Percentiles rank a stretch among this genome's conserved stretches.
These are phyloP conservation scores for Pseudozyma tsukubaensis DNA, from an alignment of 1,284 basidiomycete species.

Conservation along the genomic window DNA sequence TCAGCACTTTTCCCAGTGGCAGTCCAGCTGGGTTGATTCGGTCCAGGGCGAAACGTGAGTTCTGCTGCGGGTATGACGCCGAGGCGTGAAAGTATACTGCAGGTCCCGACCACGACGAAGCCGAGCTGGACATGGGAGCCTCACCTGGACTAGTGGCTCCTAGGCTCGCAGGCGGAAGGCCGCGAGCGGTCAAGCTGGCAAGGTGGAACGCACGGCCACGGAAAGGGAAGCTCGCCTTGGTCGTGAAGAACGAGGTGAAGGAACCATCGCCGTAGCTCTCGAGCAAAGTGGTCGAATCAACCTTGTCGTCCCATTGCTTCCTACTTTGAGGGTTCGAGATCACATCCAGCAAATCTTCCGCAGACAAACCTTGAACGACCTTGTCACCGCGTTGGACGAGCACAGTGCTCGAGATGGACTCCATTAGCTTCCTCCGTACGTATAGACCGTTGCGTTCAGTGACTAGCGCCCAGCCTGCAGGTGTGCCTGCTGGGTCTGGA, in stretches of 20 bases:
- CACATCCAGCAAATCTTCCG: constrained; percentile 82
- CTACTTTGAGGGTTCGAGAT: constrained; percentile 77
- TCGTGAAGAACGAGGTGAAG: constrained; percentile 70
- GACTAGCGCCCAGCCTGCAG: constrained; percentile 83
- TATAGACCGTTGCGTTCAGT: constrained; percentile 81
- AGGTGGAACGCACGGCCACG: constrained; percentile 87
- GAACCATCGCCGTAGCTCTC: constrained; percentile 85
- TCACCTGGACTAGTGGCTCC: constrained; percentile 30
- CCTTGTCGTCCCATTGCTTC: constrained; percentile 85
- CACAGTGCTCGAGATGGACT: constrained; percentile 82
- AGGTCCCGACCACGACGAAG: constrained; percentile 70
- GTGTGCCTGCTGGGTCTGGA: constrained; percentile 69
- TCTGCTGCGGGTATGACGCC: constrained; percentile 75
- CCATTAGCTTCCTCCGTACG: constrained; percentile 80
- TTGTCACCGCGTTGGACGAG: constrained; percentile 89
- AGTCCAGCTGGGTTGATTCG: constrained; percentile 79
- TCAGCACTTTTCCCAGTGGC: constrained; percentile 82
- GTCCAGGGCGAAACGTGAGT: constrained; percentile 78
- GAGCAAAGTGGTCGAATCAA: constrained; percentile 78
- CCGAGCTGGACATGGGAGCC: constrained; percentile 56
- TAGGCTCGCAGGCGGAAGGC: constrained; percentile 32
- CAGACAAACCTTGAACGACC: constrained; percentile 92
- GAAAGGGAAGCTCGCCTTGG: constrained; percentile 87
- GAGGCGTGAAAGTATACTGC: constrained; percentile 69
- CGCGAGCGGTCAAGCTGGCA: constrained; percentile 78